phyloP scores from a whole-genome alignment of 1,284 basidiomycete species.

The Irpex lacteus region DNA sequence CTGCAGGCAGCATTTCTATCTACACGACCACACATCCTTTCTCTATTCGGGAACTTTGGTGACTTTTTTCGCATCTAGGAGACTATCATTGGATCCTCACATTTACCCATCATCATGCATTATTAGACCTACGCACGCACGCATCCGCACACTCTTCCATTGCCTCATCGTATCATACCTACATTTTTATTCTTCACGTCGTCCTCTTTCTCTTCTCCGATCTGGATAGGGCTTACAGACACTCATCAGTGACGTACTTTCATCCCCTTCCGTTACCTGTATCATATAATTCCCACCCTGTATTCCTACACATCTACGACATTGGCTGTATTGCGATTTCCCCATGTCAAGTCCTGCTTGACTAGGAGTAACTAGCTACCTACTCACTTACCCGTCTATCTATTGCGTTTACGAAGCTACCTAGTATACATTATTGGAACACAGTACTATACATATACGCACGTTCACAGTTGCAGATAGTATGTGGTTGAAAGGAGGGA shows the following conservation, averaged over 20 bases:
- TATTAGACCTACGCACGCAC: background rate
- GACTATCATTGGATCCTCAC: background rate
- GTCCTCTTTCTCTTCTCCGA: background rate
- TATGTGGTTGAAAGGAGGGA: background rate
- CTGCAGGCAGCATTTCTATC: background rate
- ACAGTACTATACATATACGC: background rate
- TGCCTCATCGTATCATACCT: background rate
- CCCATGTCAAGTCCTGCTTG: background rate
- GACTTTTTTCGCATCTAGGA: background rate
- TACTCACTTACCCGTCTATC: background rate
- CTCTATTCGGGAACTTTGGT: background rate
- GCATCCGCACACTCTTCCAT: background rate
- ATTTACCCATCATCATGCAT: background rate
- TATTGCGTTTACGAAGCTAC: background rate
- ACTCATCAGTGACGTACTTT: background rate
- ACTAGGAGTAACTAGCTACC: background rate
- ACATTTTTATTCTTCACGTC: background rate
- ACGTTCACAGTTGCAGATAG: background rate
- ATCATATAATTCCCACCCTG: conserved; percentile 1
- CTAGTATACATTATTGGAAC: background rate
- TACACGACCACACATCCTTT: background rate
- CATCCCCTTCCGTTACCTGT: background rate
- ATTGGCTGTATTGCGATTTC: background rate
- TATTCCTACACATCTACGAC: background rate
- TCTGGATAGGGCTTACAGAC: background rate